Percentiles rank a stretch among this genome's conserved stretches.
These are phyloP conservation scores for Fistulifera solaris DNA, from an alignment of 108 stramenopile genomes.

Conservation along the genomic window DNA sequence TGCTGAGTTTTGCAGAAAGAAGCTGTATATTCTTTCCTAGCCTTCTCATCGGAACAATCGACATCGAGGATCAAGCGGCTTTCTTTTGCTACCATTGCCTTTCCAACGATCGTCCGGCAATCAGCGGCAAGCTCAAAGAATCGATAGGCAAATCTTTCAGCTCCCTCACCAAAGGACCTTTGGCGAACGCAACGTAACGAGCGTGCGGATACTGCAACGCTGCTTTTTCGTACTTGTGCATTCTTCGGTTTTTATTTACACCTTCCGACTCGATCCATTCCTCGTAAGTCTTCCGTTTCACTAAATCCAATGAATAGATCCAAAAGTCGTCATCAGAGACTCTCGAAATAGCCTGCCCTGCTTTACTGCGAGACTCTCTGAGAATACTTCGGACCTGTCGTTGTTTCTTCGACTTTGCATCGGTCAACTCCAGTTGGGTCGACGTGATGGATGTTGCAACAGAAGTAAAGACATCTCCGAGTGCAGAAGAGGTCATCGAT, in stretches of 20 bases:
- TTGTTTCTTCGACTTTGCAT: neutral
- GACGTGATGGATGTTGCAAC: neutral
- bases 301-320: neutral
- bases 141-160: slow-evolving; percentile 35
- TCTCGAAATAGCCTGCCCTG: neutral
- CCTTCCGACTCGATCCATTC: neutral
- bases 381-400: neutral
- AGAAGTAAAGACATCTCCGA: neutral
- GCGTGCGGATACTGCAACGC: neutral
- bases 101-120: slow-evolving; percentile 19
- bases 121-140: slow-evolving; percentile 33
- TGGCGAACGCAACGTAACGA: slow-evolving; percentile 10
- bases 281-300: neutral
- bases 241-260: too few relatives aligned
- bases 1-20: slow-evolving; percentile 37
- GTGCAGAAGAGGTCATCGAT: too few relatives aligned
- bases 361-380: neutral
- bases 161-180: slow-evolving; percentile 40
- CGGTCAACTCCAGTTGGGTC: neutral
- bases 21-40: slow-evolving; percentile 18
- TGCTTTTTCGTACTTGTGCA: neutral
- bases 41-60: neutral
- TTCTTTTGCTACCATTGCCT: slow-evolving; percentile 43
- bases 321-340: neutral
- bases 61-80: slow-evolving; percentile 32